Evolutionary conservation across 2,329 filamentous ascomycete species (phyloP), one percentile per base, ranked within the genome.

Genomic region (Fusarium sp.): DNA sequence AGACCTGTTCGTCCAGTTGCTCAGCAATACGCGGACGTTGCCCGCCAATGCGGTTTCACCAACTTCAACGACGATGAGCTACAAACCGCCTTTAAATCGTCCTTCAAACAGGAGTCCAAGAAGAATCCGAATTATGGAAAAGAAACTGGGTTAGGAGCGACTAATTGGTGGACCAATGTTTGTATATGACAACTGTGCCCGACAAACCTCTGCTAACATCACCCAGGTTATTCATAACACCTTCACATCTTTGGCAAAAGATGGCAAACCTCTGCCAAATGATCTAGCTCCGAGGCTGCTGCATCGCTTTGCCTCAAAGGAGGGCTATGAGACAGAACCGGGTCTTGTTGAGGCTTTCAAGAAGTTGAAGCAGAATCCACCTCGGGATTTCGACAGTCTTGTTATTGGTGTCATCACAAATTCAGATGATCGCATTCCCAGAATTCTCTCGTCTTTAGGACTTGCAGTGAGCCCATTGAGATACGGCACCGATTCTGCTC

Each of bases 101-200:
- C 62, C 6, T 56, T 76, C 10, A 76, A 76, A 26, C 41, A 68
- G 1, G 74, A 77, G 34, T 50, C 63, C 2, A 65, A 67, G 11
- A 58, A 26, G 15, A 73, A 77, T 36, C 74, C 74, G 0, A 76
- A 76, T 7, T 76, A 62, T 34, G 74, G 74, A 18, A 76, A 77
- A 3, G 66, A 69, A 0, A 77, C 72, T 14, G 72, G 74, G 0
- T 30, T 76, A 20, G 74, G 74, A 0, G 74, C 74, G 10, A 77
- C 66, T 0, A 75, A 52, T 18, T 76, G 74, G 74, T 76, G 74
- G 74, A 75, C 74, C 8, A 77, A 74, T 9, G 74, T 74, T 14
- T 0, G 74, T 59, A 15, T n/a, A 7, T 5, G 3, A 20, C 0
- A 13, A 5, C 14, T 2, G 5, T 34, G 32, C 8, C 32, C 32